Base-by-base conservation (phyloP, 2,329 filamentous ascomycete genomes). In the Fusarium marasasianum region DNA sequence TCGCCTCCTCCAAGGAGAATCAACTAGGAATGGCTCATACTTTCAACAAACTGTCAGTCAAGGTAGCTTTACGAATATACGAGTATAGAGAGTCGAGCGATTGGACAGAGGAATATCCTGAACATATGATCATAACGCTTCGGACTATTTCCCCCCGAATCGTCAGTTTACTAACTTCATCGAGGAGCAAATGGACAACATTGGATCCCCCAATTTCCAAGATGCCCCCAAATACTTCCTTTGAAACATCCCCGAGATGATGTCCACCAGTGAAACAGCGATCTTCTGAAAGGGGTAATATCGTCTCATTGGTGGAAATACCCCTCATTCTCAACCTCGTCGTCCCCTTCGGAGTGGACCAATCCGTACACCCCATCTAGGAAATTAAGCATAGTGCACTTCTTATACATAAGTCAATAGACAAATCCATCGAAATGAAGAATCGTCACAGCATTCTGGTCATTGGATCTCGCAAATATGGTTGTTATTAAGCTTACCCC, bases 291-390 rank as follows among this genome's bases (percentile, higher is more conserved):
- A 58, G 45, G 54, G 63, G 24, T 11, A 5, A 38, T 22, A 6
- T 18, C 4, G 8, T 29, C 22, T 22, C 7, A 74, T 74, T 74
- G 72, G 72, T 72, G 72, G 72, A 74, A 74, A 57, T 53, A 56
- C 29, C 35, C 40, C 58, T n/a, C 51, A n/a, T 41, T 8, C 20
- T 41, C 20, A 29, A 40, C 35, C 40, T 15, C 43, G 17, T 48
- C 26, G 29, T 58, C 40, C 31, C 24, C 26, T 50, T 69, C 63
- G 50, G 67, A 64, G 65, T 72, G 68, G 38, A 61, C 38, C 35
- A 31, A 66, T 58, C 68, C 51, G 48, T 58, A 31, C 20, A 17
- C 29, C 68, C 44, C 40, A 50, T 69, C 71, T 65, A 24, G 55
- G 35, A 44, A 55, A 65, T 56, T 41, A 43, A 15, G 7, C 29